A percentile compares a stretch with the other conserved stretches of the same genome.
phyloP scores from a whole-genome alignment of 2,329 filamentous ascomycete genomes.

The Lasiodiplodia sp. region DNA sequence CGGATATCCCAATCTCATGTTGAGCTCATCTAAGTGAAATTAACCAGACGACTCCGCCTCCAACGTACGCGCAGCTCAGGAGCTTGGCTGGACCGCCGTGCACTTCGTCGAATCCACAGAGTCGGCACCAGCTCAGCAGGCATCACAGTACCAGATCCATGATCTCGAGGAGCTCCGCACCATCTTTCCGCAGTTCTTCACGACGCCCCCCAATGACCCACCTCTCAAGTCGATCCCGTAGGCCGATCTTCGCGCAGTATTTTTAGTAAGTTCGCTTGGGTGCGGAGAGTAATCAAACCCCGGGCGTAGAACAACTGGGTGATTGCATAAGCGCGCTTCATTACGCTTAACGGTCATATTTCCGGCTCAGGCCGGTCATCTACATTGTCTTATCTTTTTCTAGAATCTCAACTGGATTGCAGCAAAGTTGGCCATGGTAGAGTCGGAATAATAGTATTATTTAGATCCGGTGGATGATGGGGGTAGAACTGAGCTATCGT shows the following conservation, averaged over 20 bases:
- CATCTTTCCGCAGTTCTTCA: slow-evolving; percentile 88
- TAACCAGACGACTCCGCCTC: slow-evolving; percentile 79
- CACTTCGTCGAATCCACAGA: slow-evolving; percentile 85
- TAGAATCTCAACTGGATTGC: background rate
- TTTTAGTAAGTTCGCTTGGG: background rate
- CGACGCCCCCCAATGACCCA: slow-evolving; percentile 42
- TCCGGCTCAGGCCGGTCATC: background rate
- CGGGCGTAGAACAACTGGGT: background rate
- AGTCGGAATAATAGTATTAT: background rate
- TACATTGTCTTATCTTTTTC: background rate
- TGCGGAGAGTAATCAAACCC: background rate
- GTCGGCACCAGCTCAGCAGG: slow-evolving; percentile 66
- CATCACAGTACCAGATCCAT: slow-evolving; percentile 77
- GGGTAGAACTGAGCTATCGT: background rate
- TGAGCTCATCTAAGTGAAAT: background rate
- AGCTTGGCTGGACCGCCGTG: slow-evolving; percentile 83
- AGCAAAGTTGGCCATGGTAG: background rate
- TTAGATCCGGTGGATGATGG: background rate
- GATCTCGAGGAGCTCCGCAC: slow-evolving; percentile 77
- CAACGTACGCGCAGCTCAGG: slow-evolving; percentile 80
- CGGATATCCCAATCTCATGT: slow-evolving; percentile 6
- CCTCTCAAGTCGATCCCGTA: slow-evolving; percentile 24
- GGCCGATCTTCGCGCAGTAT: background rate
- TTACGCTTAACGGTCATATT: background rate
- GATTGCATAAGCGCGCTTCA: background rate